Evolutionary conservation across 2,329 filamentous ascomycete genomes (phyloP).

Genomic region (Orbilia quercus): DNA sequence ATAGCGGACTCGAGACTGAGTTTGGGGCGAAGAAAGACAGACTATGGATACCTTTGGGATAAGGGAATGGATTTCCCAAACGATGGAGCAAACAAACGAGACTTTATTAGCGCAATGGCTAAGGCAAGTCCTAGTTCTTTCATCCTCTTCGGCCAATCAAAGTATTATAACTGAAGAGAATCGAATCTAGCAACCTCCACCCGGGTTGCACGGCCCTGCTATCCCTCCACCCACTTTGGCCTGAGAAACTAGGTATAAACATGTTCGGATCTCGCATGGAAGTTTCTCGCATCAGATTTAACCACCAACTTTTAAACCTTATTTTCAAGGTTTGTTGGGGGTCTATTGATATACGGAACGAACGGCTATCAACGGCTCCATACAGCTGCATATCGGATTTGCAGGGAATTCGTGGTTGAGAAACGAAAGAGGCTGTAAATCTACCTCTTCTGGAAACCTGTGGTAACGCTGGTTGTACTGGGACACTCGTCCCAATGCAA

Average conservation of each 20-base stretch:
- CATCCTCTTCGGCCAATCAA: background rate
- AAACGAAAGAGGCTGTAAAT: background rate
- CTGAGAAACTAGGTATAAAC: too few relatives aligned
- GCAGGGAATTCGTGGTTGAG: constrained; percentile 8
- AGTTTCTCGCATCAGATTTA: constrained; percentile 19
- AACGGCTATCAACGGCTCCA: constrained; percentile 51
- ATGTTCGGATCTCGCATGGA: constrained; percentile 17
- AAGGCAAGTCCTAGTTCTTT: background rate
- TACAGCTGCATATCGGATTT: constrained; percentile 14
- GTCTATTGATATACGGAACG: constrained; percentile 3
- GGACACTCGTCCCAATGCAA: background rate
- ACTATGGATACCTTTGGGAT: background rate
- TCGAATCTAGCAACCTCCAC: too few relatives aligned
- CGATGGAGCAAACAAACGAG: constrained; percentile 3
- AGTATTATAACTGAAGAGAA: too few relatives aligned
- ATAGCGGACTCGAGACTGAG: background rate
- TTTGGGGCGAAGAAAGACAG: background rate
- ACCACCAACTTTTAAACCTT: constrained; percentile 26
- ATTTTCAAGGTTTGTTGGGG: constrained; percentile 11
- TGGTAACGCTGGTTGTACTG: background rate
- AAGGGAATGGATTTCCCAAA: background rate
- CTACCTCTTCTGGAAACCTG: background rate
- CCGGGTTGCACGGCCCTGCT: too few relatives aligned
- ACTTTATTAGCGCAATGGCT: background rate
- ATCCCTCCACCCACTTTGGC: too few relatives aligned